phyloP scores from a whole-genome alignment of 345 rosid species.

The Zanthoxylum bungeanum region DNA sequence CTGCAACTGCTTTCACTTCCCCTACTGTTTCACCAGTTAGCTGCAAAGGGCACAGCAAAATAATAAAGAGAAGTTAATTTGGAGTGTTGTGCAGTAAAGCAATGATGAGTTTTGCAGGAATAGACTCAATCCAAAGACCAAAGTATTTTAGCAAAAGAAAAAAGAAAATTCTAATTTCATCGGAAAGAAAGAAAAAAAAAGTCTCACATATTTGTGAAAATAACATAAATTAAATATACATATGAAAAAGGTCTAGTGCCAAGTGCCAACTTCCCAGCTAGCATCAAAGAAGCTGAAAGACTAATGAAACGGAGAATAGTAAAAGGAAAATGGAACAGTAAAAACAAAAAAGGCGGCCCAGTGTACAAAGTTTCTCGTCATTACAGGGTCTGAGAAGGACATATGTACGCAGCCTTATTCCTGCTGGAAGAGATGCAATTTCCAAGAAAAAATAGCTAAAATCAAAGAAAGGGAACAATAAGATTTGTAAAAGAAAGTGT shows the following conservation, averaged over 20 bases:
- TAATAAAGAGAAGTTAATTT: constrained; percentile 16
- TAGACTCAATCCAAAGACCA: constrained; percentile 25
- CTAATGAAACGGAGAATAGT: constrained; percentile 3
- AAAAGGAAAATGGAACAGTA: neutral
- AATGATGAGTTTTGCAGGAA: constrained; percentile 52
- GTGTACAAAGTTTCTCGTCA: too few species aligned
- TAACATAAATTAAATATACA: constrained; percentile 6
- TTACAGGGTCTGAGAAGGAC: too few species aligned
- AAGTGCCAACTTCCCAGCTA: constrained; percentile 11
- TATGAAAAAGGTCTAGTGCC: constrained; percentile 9
- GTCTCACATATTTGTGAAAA: constrained; percentile 24
- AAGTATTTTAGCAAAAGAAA: constrained; percentile 12
- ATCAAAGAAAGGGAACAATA: constrained; percentile 1
- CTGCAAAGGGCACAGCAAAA: constrained; percentile 48
- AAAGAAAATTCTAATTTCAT: too few species aligned
- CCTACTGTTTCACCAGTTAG: constrained; percentile 99
- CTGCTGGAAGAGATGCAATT: too few species aligned
- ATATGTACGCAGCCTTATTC: too few species aligned
- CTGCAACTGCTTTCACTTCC: constrained; percentile 99
- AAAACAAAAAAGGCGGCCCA: too few species aligned
- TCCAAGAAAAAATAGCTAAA: constrained; percentile 16
- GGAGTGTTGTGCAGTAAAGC: constrained; percentile 43
- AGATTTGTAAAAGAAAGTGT: constrained; percentile 31
- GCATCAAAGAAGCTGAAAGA: constrained; percentile 14
- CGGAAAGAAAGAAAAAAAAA: too few species aligned